Evolutionary conservation across 306 rosid genomes (phyloP), one percentile per base, ranked within the genome.

Genomic region (Sindora glabra): DNA sequence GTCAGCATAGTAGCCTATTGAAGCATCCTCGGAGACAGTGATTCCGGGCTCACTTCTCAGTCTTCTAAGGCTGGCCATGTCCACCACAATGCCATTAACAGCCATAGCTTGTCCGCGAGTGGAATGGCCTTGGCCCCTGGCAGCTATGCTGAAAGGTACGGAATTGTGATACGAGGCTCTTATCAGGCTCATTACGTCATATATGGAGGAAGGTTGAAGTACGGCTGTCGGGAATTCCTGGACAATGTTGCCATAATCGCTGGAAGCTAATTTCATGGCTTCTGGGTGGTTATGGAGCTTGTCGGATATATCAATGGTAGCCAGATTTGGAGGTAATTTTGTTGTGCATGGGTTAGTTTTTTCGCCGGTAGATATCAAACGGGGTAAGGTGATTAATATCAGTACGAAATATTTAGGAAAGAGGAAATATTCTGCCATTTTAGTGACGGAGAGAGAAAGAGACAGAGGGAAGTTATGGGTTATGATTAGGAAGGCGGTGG

Each of bases 201-300:
- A 14, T 0, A 44, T 49, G 4, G 89, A 58, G 0, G 69, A 52
- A 10, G 99, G 99, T 0, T 70, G 36, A 15, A 82, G 66, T 12
- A 89, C 70, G 3, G 77, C 86, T 0, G 62, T 13, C 0, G 99
- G 79, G 41, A 7, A 59, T 10, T 72, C 14, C 4, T 68, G 58
- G 14, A 83, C 24, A 8, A 75, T 80, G 76, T 73, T 82, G 3
- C 99, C 99, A 3, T 11, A 92, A 73, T 92, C 99, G 0, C 61
- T 59, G 4, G 99, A 78, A 37, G 89, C 95, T 26, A 67, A 17
- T 27, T 60, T 54, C 13, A 86, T 27, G 24, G 72, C 42, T 3
- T 25, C 10, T 0, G 83, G 71, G 61, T 89, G 95, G 24, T 80
- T 77, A 14, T 15, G 70, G 6, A 88, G 71, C 69, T 24, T 64